Evolutionary conservation across 345 rosid species (phyloP).

Genomic region (Brassica rapa): DNA sequence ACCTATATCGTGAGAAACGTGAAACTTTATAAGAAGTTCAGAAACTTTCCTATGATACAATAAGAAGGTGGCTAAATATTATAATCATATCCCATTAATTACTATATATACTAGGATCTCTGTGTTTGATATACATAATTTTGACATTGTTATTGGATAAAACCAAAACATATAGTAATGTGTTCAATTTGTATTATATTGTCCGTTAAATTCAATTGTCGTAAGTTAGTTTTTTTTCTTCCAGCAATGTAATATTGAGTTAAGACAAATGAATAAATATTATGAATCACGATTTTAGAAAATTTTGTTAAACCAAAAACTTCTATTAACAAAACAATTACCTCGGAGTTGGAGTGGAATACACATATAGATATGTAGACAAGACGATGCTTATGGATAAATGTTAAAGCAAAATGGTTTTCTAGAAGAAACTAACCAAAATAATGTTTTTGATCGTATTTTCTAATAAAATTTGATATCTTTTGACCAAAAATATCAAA

Average conservation of each 20-base stretch:
- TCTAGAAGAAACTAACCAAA: slow-evolving; percentile 23
- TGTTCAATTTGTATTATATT: neutral
- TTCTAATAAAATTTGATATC: slow-evolving; percentile 32
- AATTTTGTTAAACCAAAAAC: neutral
- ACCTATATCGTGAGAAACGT: slow-evolving; percentile 25
- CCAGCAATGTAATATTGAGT: neutral
- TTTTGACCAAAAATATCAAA: slow-evolving; percentile 38
- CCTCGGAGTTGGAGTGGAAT: neutral
- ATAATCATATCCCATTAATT: slow-evolving; percentile 2
- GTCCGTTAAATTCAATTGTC: neutral
- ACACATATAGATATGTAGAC: neutral
- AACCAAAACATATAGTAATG: neutral
- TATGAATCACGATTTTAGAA: neutral
- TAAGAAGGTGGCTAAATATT: slow-evolving; percentile 16
- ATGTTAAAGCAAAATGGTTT: slow-evolving; percentile 9
- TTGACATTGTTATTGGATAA: neutral
- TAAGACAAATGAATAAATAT: neutral
- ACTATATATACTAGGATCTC: neutral
- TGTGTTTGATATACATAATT: neutral
- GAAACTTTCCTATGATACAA: slow-evolving; percentile 22
- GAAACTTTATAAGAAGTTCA: slow-evolving; percentile 25
- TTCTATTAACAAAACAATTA: neutral
- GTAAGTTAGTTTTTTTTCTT: neutral
- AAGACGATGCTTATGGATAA: neutral
- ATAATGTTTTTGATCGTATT: slow-evolving; percentile 4